Base-by-base conservation (phyloP, 257 asterid species). In the Nicotiana noctiflora region DNA sequence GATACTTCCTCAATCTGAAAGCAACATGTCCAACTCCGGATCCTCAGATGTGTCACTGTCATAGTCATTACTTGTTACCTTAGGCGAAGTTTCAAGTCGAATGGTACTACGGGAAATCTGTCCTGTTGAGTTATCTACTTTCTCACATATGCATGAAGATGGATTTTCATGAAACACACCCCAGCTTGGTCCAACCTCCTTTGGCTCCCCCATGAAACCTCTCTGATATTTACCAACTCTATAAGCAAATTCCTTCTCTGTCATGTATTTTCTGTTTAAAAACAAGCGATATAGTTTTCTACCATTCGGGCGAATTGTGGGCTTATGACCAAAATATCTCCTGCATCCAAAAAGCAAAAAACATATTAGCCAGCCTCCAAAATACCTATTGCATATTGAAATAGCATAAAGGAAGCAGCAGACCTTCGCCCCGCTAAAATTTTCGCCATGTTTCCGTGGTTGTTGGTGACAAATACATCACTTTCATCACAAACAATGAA, bases 381-480 rank as follows among this genome's bases (percentile, higher is more conserved):
- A 56, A 4, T 29, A 60, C 66, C 17, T 21, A 57, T 40, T 40
- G 56, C 12, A 44, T 0, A 21, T 49, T 80, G 56, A 62, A 65
- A 64, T 81, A 82, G 74, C 80, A 55, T 56, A 25, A 56, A 5
- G 51, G 63, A 74, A 72, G 65, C 21, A 66, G 51, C 80, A 46
- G 81, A 96, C 99, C 98, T 92, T 85, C 98, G 82, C 14, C 99
- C 99, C 27, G 98, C 97, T 84, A 96, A 81, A 62, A 96, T 96
- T 87, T 90, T 96, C 2, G 97, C 99, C 98, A 96, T 96, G 89
- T 96, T 96, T n/a, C 99, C 99, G 11, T 94, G 94, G 93, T 94
- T 96, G 86, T 96, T 96, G 51, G 99, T 90, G 6, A 91, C 97
- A 87, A 96, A 94, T n/a, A 94, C 99, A 83, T 96, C 95, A 59